A percentile compares a stretch with the other conserved stretches of the same genome.
These are phyloP conservation scores for Chlorella variabilis DNA, from an alignment of 163 green algal species.

Conservation along the genomic window DNA sequence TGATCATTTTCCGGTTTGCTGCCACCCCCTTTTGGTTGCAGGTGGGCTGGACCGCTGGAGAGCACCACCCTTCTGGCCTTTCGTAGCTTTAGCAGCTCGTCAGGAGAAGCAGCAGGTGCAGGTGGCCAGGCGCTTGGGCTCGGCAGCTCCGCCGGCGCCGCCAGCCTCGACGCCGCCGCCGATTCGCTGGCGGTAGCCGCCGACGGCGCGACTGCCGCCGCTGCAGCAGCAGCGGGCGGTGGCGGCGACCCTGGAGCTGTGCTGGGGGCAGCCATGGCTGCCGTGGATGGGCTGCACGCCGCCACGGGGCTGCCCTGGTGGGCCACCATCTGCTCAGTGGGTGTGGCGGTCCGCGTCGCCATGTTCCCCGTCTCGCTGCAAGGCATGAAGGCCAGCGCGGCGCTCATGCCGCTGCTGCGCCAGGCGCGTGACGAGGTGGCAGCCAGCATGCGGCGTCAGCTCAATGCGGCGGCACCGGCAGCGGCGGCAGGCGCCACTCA, in stretches of 20 bases:
- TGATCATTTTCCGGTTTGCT: background rate
- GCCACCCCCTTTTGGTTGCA: background rate
- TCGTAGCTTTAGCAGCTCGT: conserved; percentile 15
- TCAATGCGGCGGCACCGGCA: conserved; percentile 24
- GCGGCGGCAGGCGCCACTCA: background rate
- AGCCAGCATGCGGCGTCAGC: conserved; percentile 6
- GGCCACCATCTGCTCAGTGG: conserved; percentile 64
- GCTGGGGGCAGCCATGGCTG: conserved; percentile 38
- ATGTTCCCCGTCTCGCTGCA: conserved; percentile 71
- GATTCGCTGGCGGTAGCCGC: background rate
- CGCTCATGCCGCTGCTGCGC: conserved; percentile 41
- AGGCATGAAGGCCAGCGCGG: conserved; percentile 24
- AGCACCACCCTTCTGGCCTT: background rate
- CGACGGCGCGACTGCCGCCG: background rate
- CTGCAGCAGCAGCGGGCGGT: background rate
- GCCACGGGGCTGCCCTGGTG: conserved; percentile 78
- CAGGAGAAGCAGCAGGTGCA: background rate
- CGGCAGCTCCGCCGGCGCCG: background rate
- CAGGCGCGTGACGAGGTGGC: conserved; percentile 44
- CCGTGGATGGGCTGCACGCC: conserved; percentile 59
- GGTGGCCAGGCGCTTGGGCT: background rate
- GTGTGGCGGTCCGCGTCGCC: conserved; percentile 56
- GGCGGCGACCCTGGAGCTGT: background rate
- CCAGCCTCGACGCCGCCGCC: background rate
- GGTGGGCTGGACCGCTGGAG: conserved; percentile 1